phyloP scores from a whole-genome alignment of 352 stramenopile genomes.

The Globisporangium irregulare region DNA sequence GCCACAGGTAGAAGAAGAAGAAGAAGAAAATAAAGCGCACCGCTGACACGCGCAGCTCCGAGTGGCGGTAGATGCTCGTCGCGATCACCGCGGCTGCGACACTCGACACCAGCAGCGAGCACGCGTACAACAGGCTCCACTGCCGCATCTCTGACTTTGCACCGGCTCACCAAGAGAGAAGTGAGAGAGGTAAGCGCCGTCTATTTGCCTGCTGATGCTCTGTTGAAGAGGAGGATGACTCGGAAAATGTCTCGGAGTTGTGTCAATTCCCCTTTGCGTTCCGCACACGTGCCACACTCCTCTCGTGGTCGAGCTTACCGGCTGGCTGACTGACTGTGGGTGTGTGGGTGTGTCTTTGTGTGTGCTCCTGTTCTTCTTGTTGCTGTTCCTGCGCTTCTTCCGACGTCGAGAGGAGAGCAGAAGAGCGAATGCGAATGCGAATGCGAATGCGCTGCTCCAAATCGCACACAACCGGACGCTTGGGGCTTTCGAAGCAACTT shows the following conservation, averaged over 20 bases:
- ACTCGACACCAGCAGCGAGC: conserved; percentile 36
- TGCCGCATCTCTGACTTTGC: conserved; percentile 20
- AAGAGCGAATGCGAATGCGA: not conserved
- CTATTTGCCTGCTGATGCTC: not conserved
- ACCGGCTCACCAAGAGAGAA: not conserved
- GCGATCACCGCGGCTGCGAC: conserved; percentile 37
- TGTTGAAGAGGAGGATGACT: not conserved
- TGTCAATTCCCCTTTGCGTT: not conserved
- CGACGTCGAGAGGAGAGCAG: not conserved
- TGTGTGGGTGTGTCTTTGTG: too few species aligned
- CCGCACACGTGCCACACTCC: too few species aligned
- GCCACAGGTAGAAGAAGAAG: conserved; percentile 55
- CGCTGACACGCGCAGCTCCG: conserved; percentile 36
- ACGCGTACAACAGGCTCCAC: conserved; percentile 47
- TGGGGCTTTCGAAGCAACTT: too few species aligned
- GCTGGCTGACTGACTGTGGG: too few species aligned
- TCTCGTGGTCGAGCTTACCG: too few species aligned
- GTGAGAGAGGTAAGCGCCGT: not conserved
- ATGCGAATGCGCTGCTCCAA: not conserved
- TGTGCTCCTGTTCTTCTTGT: too few species aligned
- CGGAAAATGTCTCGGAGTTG: not conserved
- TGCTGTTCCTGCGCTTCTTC: not conserved
- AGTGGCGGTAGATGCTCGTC: conserved; percentile 31
- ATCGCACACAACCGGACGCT: not conserved
- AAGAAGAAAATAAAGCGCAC: conserved; percentile 52